Percentiles rank a stretch among this genome's conserved stretches.
Conservation (phyloP, 169 alveolate genomes). For the Amoebophrya sp. region DNA sequence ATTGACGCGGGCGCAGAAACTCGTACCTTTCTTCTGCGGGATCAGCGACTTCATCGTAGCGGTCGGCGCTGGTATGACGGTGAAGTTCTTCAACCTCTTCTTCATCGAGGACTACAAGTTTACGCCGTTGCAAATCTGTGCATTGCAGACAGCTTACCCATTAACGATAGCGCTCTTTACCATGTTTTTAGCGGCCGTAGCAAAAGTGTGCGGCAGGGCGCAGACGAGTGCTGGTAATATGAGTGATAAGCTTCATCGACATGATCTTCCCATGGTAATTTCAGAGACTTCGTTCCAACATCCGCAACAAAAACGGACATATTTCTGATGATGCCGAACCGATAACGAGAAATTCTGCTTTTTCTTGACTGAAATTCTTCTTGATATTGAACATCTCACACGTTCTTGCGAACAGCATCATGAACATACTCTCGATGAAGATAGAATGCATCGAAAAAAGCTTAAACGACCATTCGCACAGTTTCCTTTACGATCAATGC, state of each 20-base stretch:
- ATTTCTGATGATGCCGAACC: neutral
- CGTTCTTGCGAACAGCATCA: neutral
- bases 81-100: slow-evolving; percentile 55
- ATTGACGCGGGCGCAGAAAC: slow-evolving; percentile 11
- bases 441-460: no score
- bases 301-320: neutral
- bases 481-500: slow-evolving; percentile 38
- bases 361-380: neutral
- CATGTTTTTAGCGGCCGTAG: neutral
- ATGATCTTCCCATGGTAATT: neutral
- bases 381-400: neutral
- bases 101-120: slow-evolving; percentile 47
- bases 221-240: slow-evolving; percentile 31
- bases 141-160: slow-evolving; percentile 43
- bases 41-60: slow-evolving; percentile 44
- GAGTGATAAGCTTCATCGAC: neutral
- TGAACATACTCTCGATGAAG: no score
- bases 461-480: neutral
- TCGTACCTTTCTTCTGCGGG: slow-evolving; percentile 39
- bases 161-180: slow-evolving; percentile 45
- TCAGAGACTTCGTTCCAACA: neutral
- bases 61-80: slow-evolving; percentile 59
- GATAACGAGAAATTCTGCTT: neutral
- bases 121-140: slow-evolving; percentile 42
- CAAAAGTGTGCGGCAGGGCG: slow-evolving; percentile 34